A percentile compares a stretch with the other conserved stretches of the same genome.
These are phyloP conservation scores for Candida multigemmis DNA, from an alignment of 805 yeast genomes.

Conservation along the genomic window DNA sequence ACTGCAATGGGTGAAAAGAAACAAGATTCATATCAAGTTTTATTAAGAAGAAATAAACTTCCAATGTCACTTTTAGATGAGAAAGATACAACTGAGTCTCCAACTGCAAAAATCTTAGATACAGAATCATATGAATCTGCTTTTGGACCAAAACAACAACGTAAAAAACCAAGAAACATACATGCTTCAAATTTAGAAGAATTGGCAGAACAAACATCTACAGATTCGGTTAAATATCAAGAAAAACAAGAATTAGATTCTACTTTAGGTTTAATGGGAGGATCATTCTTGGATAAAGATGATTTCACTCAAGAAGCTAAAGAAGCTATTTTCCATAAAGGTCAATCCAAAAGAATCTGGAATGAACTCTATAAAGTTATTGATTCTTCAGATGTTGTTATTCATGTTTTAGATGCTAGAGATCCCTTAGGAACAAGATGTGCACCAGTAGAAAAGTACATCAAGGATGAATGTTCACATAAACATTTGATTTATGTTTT, in stretches of 20 bases:
- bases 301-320: constrained; percentile 87
- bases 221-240: constrained; percentile 50
- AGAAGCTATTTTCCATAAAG: constrained; percentile 92
- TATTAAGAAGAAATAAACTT: constrained; percentile 79
- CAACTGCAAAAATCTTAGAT: constrained; percentile 73
- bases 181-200: constrained; percentile 76
- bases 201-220: constrained; percentile 48
- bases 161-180: constrained; percentile 75
- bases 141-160: constrained; percentile 92
- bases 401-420: constrained; percentile 94
- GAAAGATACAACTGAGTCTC: constrained; percentile 66
- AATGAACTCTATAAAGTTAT: constrained; percentile 94
- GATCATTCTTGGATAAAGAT: constrained; percentile 47
- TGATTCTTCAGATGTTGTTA: constrained; percentile 95
- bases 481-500: constrained; percentile 90
- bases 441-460: constrained; percentile 85
- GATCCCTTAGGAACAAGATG: constrained; percentile 97
- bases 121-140: constrained; percentile 77
- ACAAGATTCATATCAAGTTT: constrained; percentile 75
- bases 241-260: constrained; percentile 72
- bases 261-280: constrained; percentile 77
- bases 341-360: constrained; percentile 98
- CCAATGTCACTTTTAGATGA: constrained; percentile 95
- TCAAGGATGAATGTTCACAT: constrained; percentile 90
- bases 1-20: constrained; percentile 86